Conservation (phyloP, 1,284 basidiomycete genomes). For the Ceraceosorus guamensis region DNA sequence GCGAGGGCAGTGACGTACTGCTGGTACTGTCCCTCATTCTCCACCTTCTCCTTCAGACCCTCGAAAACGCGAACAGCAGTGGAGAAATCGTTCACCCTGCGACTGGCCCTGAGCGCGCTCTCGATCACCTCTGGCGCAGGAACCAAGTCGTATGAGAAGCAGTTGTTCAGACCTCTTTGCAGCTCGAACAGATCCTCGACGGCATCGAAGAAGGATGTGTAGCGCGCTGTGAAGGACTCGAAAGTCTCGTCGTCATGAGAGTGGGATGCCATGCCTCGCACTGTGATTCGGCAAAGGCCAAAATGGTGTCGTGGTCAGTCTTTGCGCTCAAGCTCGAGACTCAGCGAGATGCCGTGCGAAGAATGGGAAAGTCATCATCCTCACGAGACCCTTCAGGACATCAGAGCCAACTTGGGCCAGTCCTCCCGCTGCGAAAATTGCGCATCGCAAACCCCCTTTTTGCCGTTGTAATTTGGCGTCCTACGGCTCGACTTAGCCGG, state of each 20-base stretch:
- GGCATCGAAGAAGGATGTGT: slow-evolving; percentile 82
- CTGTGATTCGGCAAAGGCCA: slow-evolving; percentile 9
- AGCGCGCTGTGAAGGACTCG: slow-evolving; percentile 86
- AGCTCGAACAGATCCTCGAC: slow-evolving; percentile 89
- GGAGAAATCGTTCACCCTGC: slow-evolving; percentile 91
- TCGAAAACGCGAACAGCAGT: slow-evolving; percentile 91
- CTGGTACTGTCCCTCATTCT: slow-evolving; percentile 45
- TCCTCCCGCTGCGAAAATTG: too few relatives aligned
- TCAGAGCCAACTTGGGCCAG: too few relatives aligned
- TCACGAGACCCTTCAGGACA: too few relatives aligned
- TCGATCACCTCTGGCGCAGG: slow-evolving; percentile 82
- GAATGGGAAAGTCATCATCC: too few relatives aligned
- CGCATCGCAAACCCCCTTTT: too few relatives aligned
- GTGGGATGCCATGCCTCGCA: slow-evolving; percentile 38
- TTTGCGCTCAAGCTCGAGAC: not conserved
- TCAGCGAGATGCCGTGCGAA: not conserved
- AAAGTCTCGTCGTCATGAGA: slow-evolving; percentile 70
- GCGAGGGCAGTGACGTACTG: slow-evolving; percentile 46
- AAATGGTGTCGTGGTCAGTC: not conserved
- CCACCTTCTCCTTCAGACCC: slow-evolving; percentile 49
- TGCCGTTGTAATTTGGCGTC: too few relatives aligned
- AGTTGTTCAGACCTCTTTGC: slow-evolving; percentile 89
- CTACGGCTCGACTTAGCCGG: too few relatives aligned
- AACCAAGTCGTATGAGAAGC: slow-evolving; percentile 96
- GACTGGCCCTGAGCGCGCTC: slow-evolving; percentile 77